Evolutionary conservation across 129 eudicot species (phyloP), one percentile per base, ranked within the genome.

Genomic region (Dittrichia graveolens): DNA sequence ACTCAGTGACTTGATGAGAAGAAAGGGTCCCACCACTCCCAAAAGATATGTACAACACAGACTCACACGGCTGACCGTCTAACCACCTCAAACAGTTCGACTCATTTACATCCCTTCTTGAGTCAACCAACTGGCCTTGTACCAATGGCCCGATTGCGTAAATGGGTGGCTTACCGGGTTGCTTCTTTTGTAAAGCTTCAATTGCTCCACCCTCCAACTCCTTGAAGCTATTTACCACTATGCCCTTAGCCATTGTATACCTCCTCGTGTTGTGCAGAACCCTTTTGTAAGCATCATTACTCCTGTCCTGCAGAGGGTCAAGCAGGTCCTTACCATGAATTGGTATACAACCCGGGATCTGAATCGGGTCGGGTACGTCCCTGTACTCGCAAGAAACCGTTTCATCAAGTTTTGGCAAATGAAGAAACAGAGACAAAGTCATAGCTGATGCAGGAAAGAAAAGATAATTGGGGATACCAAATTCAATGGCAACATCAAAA

Each of bases 1-100:
- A 46, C 49, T 89, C 92, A 15, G 4, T 71, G 15, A 82, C 43
- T 50, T 86, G 92, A 9, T 69, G 45, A 34, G 5, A 15, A 3
- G 86, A 79, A 37, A 89, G 85, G 58, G 90, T 78, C 18, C 92
- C 96, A 10, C 92, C 96, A 69, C 92, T 86, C 58, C 96, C 96
- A 75, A 89, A 89, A n/a, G 81, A 77, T 8, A 89, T 75, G 44
- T 52, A 86, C 62, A 86, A 65, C 0, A 89, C 92, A 1, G 96
- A 89, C 11, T 81, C 84, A 57, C 40, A 2, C 6, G 92, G 89
- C 31, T 89, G 92, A 18, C 44, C 46, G 47, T 82, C 84, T 18
- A 89, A 62, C 96, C 96, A 89, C 9, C 47, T 78, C n/a, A 79
- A 66, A 61, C 82, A 78, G 7, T 53, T 72, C 8, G 70, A 78